Evolutionary conservation across 495 filamentous ascomycete species (phyloP), one percentile per base, ranked within the genome.

Genomic region (Massariosphaeria phaeospora): DNA sequence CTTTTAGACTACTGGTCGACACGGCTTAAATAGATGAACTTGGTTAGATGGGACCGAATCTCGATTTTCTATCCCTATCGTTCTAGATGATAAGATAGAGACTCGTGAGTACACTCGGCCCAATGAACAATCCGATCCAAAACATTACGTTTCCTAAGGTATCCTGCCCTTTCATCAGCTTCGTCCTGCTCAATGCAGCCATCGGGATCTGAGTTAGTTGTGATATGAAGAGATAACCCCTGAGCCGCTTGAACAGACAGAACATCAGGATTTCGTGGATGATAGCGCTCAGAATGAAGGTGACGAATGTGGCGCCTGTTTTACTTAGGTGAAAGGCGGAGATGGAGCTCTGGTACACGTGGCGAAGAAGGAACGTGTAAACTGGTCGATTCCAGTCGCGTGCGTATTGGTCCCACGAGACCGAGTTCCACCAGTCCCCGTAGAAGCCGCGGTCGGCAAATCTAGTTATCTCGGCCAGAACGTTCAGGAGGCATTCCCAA

Each of bases 361-460:
- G 85, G 2, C 85, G 73, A 20, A 86, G 69, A 30, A 88, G 67
- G 64, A 89, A 88, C 57, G 79, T 81, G 62, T 88, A 84, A 15
- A 89, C 85, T 0, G 76, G 76, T 5, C 78, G 73, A 65, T 87
- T 88, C 85, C 85, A 89, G 64, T 89, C 85, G 3, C 85, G 72
- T 9, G 85, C 84, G 58, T 84, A 85, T 64, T 84, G 79, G 56
- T 84, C 81, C 79, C 79, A 84, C 2, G 73, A 76, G 1, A 80
- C 74, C 35, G 39, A 52, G 55, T 74, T 74, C 72, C 72, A 74
- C 84, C 86, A 90, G 56, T 81, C 81, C 31, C 80, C 82, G 63
- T 89, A 89, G 70, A 89, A 89, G 40, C 79, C 79, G 39, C 86
- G 80, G 65, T 89, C 85, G n/a, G 85, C 84, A 63, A 88, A 89